These are phyloP conservation scores for Rhodotorula sp. DNA, from an alignment of 1,284 basidiomycete genomes.

Conservation along the genomic window DNA sequence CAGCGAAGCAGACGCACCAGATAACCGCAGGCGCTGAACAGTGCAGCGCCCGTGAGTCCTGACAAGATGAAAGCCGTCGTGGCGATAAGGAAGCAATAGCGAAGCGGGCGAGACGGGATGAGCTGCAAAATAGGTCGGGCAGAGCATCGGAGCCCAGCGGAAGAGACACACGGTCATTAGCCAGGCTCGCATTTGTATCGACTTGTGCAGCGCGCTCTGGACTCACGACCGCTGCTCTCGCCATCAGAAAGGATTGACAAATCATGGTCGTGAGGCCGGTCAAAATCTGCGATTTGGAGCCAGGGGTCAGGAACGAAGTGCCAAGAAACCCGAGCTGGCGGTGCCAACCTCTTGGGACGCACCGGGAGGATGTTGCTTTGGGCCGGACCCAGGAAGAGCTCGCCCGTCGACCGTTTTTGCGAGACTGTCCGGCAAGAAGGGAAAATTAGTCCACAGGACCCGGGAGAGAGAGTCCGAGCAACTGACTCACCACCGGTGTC, in stretches of 20 bases:
- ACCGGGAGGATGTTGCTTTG: constrained; percentile 11
- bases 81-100: background rate
- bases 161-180: background rate
- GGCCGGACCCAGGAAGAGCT: constrained; percentile 3
- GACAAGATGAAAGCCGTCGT: background rate
- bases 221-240: constrained; percentile 16
- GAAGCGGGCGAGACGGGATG: background rate
- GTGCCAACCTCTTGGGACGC: background rate
- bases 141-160: too few relatives aligned
- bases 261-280: background rate
- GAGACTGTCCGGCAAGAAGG: constrained; percentile 3
- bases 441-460: too few relatives aligned
- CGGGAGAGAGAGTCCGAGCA: background rate
- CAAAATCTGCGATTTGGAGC: background rate
- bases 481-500: constrained; percentile 7
- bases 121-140: constrained; percentile 2
- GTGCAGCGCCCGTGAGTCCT: background rate
- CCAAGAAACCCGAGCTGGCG: background rate
- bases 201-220: too few relatives aligned
- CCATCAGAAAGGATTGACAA: constrained; percentile 13
- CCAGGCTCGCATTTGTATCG: too few relatives aligned
- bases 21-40: constrained; percentile 3
- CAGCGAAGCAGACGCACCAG: background rate
- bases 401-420: background rate
- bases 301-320: background rate